Evolutionary conservation across 768 basidiomycete species (phyloP).

Genomic region (Suillus sp.): DNA sequence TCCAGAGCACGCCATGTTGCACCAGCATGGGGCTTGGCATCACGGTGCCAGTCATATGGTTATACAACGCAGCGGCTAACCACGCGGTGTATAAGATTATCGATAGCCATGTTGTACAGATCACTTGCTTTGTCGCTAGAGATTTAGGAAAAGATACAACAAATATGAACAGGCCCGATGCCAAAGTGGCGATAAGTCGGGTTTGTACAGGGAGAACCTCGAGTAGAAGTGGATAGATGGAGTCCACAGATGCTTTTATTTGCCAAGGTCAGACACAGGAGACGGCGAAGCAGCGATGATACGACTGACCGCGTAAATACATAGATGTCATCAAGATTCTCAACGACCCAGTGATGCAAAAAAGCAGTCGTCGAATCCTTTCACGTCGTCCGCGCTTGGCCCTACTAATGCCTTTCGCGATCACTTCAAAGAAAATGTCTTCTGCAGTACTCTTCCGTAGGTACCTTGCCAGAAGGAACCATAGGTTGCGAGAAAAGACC

Average conservation of each 20-base stretch:
- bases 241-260: conserved; percentile 54
- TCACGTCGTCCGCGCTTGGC: conserved; percentile 51
- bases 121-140: conserved; percentile 52
- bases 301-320: conserved; percentile 65
- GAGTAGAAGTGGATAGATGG: conserved; percentile 51
- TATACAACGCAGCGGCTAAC: conserved; percentile 55
- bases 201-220: conserved; percentile 35
- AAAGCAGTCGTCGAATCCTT: conserved; percentile 46
- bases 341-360: conserved; percentile 45
- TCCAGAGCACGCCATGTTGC: conserved; percentile 57
- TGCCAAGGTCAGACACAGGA: conserved; percentile 17
- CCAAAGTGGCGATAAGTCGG: conserved; percentile 42
- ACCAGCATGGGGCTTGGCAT: conserved; percentile 38
- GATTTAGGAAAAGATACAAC: conserved; percentile 59
- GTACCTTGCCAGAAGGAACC: conserved; percentile 79
- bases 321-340: conserved; percentile 56
- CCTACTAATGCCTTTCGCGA: conserved; percentile 49
- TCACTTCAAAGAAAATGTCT: conserved; percentile 63
- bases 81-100: conserved; percentile 61
- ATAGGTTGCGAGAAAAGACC: conserved; percentile 64
- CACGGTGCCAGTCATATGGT: conserved; percentile 51
- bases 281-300: conserved; percentile 4
- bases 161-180: conserved; percentile 45
- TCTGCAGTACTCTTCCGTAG: conserved; percentile 64
- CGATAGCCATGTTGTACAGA: conserved; percentile 63